Evolutionary conservation across 78 protist species (phyloP).

Genomic region (Dictyostelium brefeldianum): DNA sequence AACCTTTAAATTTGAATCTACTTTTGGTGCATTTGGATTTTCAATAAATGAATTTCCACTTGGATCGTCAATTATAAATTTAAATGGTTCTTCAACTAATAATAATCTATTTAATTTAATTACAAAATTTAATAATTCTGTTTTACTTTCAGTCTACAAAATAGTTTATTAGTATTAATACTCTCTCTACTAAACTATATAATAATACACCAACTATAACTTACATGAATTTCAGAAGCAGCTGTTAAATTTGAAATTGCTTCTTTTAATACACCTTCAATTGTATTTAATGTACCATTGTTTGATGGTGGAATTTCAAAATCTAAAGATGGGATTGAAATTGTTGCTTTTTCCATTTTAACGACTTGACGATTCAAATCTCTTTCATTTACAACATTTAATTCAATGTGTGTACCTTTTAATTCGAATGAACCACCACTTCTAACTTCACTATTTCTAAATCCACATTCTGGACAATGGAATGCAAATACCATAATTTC

Average conservation of each 20-base stretch:
- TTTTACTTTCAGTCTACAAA: conserved; percentile 52
- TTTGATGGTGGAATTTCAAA: conserved; percentile 92
- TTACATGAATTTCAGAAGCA: conserved; percentile 12
- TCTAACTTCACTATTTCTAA: conserved; percentile 83
- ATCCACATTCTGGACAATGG: conserved; percentile 94
- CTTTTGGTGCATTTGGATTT: conserved; percentile 82
- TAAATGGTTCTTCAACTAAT: conserved; percentile 75
- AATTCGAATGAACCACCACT: conserved; percentile 70
- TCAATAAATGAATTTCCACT: conserved; percentile 93
- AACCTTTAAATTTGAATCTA: conserved; percentile 57
- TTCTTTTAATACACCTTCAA: conserved; percentile 87
- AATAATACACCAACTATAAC: background rate
- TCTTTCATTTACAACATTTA: conserved; percentile 12
- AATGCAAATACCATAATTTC: conserved; percentile 94
- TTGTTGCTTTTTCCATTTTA: conserved; percentile 88
- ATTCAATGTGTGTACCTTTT: conserved; percentile 76
- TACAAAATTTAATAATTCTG: conserved; percentile 76
- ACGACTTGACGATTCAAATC: conserved; percentile 93
- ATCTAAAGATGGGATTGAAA: conserved; percentile 93
- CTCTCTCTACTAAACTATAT: background rate
- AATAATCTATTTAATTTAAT: conserved; percentile 28
- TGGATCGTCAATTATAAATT: conserved; percentile 91
- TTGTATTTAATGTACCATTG: conserved; percentile 87
- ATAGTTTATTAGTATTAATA: background rate
- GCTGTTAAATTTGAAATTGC: conserved; percentile 35